Evolutionary conservation across 306 rosid genomes (phyloP).

Genomic region (Inga oerstediana): DNA sequence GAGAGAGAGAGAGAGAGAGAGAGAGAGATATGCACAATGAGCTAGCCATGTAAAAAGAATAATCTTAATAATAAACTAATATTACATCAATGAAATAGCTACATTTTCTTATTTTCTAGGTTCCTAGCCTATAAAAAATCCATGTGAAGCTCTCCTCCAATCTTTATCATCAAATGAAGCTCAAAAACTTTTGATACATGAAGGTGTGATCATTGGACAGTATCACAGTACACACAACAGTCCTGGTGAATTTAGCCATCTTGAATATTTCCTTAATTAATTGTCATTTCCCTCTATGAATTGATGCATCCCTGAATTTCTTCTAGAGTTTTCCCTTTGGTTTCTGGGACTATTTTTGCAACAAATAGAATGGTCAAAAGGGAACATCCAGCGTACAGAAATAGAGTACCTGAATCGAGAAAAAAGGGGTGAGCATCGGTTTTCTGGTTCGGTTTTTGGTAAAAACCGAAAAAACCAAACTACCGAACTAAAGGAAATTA

Average conservation of each 20-base stretch:
- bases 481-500: too few species aligned
- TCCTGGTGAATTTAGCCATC: background rate
- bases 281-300: conserved; percentile 26
- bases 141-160: conserved; percentile 5
- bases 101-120: background rate
- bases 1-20: background rate
- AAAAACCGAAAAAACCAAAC: too few species aligned
- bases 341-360: conserved; percentile 75
- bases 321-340: conserved; percentile 85
- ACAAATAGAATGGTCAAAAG: conserved; percentile 64
- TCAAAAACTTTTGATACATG: conserved; percentile 10
- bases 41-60: background rate
- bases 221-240: too few species aligned
- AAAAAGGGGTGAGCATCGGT: too few species aligned
- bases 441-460: too few species aligned
- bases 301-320: conserved; percentile 72
- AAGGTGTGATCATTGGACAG: background rate
- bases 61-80: background rate
- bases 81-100: background rate
- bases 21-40: background rate
- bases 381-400: conserved; percentile 62
- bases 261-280: background rate
- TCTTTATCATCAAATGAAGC: conserved; percentile 12
- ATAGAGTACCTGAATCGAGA: conserved; percentile 61
- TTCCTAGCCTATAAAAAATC: background rate